phyloP scores from a whole-genome alignment of 2,329 filamentous ascomycete species.

The Xylaria sp. region DNA sequence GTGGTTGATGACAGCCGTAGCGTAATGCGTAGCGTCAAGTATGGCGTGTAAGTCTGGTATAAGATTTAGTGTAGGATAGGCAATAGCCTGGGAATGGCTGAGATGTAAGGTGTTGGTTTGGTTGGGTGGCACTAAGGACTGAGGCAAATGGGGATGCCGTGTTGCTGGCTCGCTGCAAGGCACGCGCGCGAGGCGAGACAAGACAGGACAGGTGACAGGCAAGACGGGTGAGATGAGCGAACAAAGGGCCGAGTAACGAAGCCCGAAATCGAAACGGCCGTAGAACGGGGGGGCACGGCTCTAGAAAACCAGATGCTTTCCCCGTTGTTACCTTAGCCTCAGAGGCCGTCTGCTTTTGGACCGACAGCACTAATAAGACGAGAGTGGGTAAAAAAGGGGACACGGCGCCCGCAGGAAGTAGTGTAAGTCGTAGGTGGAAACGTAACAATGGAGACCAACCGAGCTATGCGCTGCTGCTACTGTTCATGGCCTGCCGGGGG shows the following conservation, averaged over 20 bases:
- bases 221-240: constrained; percentile 22
- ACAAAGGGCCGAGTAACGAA: constrained; percentile 49
- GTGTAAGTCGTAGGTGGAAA: constrained; percentile 32
- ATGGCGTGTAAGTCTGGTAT: constrained; percentile 17
- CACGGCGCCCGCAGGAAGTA: constrained; percentile 37
- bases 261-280: constrained; percentile 24
- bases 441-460: constrained; percentile 31
- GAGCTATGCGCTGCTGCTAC: constrained; percentile 31
- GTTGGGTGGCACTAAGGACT: constrained; percentile 29
- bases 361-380: constrained; percentile 25
- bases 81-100: constrained; percentile 21
- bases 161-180: constrained; percentile 18
- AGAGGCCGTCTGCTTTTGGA: constrained; percentile 15
- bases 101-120: constrained; percentile 8
- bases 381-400: constrained; percentile 30
- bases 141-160: constrained; percentile 37
- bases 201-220: no score
- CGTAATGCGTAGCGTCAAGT: constrained; percentile 13
- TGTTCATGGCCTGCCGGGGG: constrained; percentile 22
- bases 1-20: constrained; percentile 13
- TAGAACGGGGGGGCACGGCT: constrained; percentile 30
- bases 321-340: constrained; percentile 31
- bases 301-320: constrained; percentile 26
- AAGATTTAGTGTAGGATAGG: constrained; percentile 11
- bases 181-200: constrained; percentile 41